Percentiles rank a stretch among this genome's conserved stretches.
phyloP scores from a whole-genome alignment of 805 yeast species.

The Hanseniaspora hatyaiensis region DNA sequence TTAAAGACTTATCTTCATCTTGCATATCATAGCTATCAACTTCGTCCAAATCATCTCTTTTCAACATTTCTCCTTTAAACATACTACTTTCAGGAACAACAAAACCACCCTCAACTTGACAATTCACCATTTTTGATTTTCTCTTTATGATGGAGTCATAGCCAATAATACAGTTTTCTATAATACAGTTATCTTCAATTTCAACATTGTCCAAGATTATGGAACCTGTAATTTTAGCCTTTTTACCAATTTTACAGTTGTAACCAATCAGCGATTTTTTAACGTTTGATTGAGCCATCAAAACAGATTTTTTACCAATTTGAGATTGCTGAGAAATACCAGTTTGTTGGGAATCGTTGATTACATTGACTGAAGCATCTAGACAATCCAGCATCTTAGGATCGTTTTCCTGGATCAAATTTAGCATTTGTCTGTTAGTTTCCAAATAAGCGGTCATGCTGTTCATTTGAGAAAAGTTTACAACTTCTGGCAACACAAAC shows the following conservation, averaged over 20 bases:
- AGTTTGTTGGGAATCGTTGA: slow-evolving; percentile 18
- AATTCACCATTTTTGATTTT: slow-evolving; percentile 59
- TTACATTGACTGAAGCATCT: slow-evolving; percentile 19
- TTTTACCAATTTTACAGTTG: slow-evolving; percentile 65
- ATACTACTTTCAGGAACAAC: slow-evolving; percentile 45
- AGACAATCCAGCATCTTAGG: slow-evolving; percentile 22
- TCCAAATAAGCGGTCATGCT: slow-evolving; percentile 76
- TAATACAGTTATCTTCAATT: slow-evolving; percentile 61
- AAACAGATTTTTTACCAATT: slow-evolving; percentile 52
- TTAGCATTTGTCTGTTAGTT: slow-evolving; percentile 70
- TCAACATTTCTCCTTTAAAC: slow-evolving; percentile 49
- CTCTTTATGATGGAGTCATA: slow-evolving; percentile 47
- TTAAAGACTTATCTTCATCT: not conserved
- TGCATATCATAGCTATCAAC: slow-evolving; percentile 22
- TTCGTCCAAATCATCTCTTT: slow-evolving; percentile 27
- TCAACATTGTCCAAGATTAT: slow-evolving; percentile 59
- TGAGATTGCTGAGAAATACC: slow-evolving; percentile 14
- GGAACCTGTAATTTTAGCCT: slow-evolving; percentile 81
- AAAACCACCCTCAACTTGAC: slow-evolving; percentile 76
- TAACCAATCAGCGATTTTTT: slow-evolving; percentile 75
- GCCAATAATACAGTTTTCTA: slow-evolving; percentile 84
- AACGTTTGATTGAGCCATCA: slow-evolving; percentile 77
- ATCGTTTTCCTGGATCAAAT: slow-evolving; percentile 42
- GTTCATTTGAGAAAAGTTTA: slow-evolving; percentile 65
- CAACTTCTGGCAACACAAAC: slow-evolving; percentile 56